Base-by-base conservation (phyloP, 176 grass and related monocot species). In the Alopecurus myosuroides region DNA sequence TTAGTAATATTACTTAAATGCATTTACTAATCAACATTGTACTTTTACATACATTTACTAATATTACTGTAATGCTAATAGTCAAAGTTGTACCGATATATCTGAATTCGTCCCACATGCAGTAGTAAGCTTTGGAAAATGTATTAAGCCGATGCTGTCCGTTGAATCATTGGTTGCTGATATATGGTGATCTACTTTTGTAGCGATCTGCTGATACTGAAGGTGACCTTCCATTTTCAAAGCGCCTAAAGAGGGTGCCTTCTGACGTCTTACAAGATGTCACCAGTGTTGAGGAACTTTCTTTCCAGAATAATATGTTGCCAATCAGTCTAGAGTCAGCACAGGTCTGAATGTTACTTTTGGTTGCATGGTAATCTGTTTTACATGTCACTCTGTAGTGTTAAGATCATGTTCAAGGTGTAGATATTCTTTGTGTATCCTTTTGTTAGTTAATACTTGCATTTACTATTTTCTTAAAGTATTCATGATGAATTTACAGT, bases 191-290 rank as follows among this genome's bases (percentile, higher is more conserved):
- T 78, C 45, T 76, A 80, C 77, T 49, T 55, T 12, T 86, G 55
- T n/a, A 83, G 79, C 75, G 86, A 80, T 85, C 74, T 86, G 89
- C 77, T 86, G 89, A 94, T 87, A 90, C 70, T 84, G 91, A 98
- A 50, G 80, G 85, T 64, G 96, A 95, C 46, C 79, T 77, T 20
- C 93, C 89, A 40, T 98, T 88, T 50, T 45, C 96, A 74, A 98
- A 94, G 83, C 89, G 96, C 51, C 81, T 98, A 45, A 90, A 90
- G 67, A 81, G 93, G 74, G 83, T 86, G 60, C 78, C 96, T 20
- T 98, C 96, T 92, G 96, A 98, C 60, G 62, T 92, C 83, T 78
- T 98, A 72, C 90, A 92, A 79, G 96, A 98, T 86, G 87, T 92
- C 62, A 89, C 87, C 62, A 98, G 91, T 83, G 93, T 89, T 4